Conservation (phyloP, 1,139 yeast genomes). For the Suhomyces terraborum region DNA sequence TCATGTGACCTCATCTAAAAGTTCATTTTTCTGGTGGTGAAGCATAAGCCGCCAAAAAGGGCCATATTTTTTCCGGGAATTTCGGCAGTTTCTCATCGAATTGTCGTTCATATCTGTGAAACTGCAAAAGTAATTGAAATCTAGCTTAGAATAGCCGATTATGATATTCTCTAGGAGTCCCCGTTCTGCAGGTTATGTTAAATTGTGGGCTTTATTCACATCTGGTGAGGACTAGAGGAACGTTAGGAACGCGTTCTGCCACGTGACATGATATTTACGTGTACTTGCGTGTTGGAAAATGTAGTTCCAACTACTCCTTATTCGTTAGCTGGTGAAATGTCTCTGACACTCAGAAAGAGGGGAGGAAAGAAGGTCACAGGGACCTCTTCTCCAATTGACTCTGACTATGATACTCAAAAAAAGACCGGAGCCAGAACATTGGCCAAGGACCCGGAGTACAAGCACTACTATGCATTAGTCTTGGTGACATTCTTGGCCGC, state of each 20-base stretch:
- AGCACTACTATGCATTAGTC: constrained; percentile 46
- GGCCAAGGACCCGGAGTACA: constrained; percentile 30
- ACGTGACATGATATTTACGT: constrained; percentile 5
- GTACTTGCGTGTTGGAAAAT: constrained; percentile 3
- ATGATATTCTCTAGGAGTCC: no score
- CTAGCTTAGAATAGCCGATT: no score
- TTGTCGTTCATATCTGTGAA: no score
- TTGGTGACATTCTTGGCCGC: constrained; percentile 68
- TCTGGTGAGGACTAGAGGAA: neutral
- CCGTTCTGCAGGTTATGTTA: no score
- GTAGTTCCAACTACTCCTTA: neutral
- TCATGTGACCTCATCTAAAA: constrained; percentile 20
- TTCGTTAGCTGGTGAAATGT: constrained; percentile 21
- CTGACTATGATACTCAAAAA: constrained; percentile 11
- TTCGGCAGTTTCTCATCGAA: no score
- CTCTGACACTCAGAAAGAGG: constrained; percentile 33
- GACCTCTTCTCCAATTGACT: constrained; percentile 3
- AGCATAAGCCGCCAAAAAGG: no score
- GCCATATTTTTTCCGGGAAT: no score
- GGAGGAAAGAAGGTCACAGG: constrained; percentile 17
- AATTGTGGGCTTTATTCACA: no score
- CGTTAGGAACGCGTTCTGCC: neutral
- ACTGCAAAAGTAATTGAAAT: no score
- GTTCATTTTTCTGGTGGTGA: no score
- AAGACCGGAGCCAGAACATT: constrained; percentile 4